Evolutionary conservation across 345 rosid species (phyloP), one percentile per base, ranked within the genome.

Genomic region (Aurinia saxatilis): DNA sequence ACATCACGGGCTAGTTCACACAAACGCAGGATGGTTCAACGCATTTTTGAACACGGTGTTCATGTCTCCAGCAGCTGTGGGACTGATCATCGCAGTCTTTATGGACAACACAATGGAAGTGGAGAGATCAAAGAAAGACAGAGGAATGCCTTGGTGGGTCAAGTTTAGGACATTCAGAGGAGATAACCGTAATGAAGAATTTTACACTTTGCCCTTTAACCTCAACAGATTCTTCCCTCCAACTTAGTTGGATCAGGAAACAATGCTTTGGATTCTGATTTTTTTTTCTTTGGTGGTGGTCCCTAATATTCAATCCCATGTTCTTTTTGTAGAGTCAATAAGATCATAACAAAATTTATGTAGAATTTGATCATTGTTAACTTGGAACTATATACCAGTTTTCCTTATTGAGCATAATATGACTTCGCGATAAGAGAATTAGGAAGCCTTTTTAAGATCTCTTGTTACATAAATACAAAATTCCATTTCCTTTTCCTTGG

Each of bases 101-200:
- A 61, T 90, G 7, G 97, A 93, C 67, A 90, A 90, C 56, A 93
- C 99, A 0, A 42, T 93, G 8, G 92, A 90, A 14, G 88, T 84
- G 21, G 83, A 84, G 45, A 86, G 79, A n/a, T 86, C 95, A 14
- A 87, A 83, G 74, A 90, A 83, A 69, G 97, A 90, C 6, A 56
- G 99, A 48, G 99, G 99, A 18, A 90, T 95, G 97, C 93, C 93
- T 13, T 95, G 99, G 96, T 95, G 99, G 99, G 93, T 75, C 5
- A 90, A 82, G 75, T 90, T 90, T 78, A 75, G 97, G 69, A 78
- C 89, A 2, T 88, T 88, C 31, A 77, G 83, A 58, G 99, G 99
- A 45, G 99, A 95, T 77, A 83, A 85, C 62, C 81, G 99, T 45
- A 90, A 90, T 53, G 96, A 90, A 58, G 99, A 95, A 57, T 95